These are phyloP conservation scores for Buddleja alternifolia DNA, from an alignment of 257 asterid genomes.

Conservation along the genomic window DNA sequence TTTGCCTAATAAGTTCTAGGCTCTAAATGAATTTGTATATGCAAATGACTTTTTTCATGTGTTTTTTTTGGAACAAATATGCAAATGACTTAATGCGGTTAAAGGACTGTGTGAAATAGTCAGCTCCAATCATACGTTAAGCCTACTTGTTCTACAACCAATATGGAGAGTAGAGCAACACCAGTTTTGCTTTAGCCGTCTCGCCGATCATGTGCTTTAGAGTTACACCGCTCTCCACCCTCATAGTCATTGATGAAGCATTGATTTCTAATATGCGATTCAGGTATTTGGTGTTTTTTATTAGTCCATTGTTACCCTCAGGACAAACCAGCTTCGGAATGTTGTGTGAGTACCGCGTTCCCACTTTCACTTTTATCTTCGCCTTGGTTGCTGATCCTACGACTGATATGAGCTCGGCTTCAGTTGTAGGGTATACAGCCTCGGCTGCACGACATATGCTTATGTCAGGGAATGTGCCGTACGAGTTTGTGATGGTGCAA, in stretches of 20 bases:
- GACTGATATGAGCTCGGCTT: constrained; percentile 48
- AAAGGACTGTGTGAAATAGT: no score
- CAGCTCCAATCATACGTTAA: no score
- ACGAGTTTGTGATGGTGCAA: no score
- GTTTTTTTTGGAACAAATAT: no score
- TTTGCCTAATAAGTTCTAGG: no score
- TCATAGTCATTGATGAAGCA: constrained; percentile 40
- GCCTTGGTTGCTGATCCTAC: constrained; percentile 47
- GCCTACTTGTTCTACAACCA: constrained; percentile 69
- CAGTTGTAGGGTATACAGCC: constrained; percentile 53
- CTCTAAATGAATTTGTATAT: no score
- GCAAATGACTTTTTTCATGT: no score
- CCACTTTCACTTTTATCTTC: constrained; percentile 47
- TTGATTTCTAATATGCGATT: constrained; percentile 34
- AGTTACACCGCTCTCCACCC: constrained; percentile 67
- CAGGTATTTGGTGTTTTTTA: constrained; percentile 59
- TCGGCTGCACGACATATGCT: constrained; percentile 50
- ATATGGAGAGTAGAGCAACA: constrained; percentile 62
- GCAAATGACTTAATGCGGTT: no score
- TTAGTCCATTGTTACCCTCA: constrained; percentile 44
- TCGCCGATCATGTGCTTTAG: constrained; percentile 46
- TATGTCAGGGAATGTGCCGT: constrained; percentile 65
- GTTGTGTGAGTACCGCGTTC: constrained; percentile 63
- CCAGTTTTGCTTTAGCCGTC: constrained; percentile 48
- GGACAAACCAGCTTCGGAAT: constrained; percentile 69